These are phyloP conservation scores for Pestalotiopsis sp. DNA, from an alignment of 2,329 filamentous ascomycete genomes.

Conservation along the genomic window DNA sequence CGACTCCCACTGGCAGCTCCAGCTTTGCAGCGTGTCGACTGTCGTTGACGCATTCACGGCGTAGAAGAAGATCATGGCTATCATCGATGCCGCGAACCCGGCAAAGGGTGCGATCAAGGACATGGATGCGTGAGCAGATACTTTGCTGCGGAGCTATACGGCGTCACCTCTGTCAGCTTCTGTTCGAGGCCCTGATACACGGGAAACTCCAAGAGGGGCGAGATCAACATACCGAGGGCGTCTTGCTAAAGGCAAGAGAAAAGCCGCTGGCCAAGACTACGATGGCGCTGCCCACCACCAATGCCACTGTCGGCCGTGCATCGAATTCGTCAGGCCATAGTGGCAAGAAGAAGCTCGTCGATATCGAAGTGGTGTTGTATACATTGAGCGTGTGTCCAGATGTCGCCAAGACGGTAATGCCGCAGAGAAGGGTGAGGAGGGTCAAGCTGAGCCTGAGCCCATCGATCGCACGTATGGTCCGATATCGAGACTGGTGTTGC, in stretches of 20 bases:
- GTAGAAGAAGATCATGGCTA: slow-evolving; percentile 61
- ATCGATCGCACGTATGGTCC: slow-evolving; percentile 42
- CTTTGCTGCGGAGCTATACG: slow-evolving; percentile 39
- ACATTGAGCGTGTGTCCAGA: slow-evolving; percentile 55
- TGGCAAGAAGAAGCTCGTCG: slow-evolving; percentile 49
- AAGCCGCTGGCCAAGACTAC: slow-evolving; percentile 49
- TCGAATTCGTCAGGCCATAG: slow-evolving; percentile 62
- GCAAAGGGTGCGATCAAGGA: slow-evolving; percentile 42
- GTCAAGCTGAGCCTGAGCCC: slow-evolving; percentile 49
- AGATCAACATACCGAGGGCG: slow-evolving; percentile 46
- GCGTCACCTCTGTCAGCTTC: background rate
- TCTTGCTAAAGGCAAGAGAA: slow-evolving; percentile 51
- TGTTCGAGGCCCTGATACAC: background rate
- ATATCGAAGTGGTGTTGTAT: slow-evolving; percentile 55
- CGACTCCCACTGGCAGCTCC: slow-evolving; percentile 62
- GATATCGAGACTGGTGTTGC: slow-evolving; percentile 37
- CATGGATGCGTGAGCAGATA: slow-evolving; percentile 35
- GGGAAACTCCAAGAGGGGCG: too few species aligned
- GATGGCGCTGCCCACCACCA: slow-evolving; percentile 53
- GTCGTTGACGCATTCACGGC: slow-evolving; percentile 53
- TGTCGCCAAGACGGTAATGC: slow-evolving; percentile 55
- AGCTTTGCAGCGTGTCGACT: slow-evolving; percentile 59
- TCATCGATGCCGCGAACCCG: slow-evolving; percentile 47
- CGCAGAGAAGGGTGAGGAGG: slow-evolving; percentile 49
- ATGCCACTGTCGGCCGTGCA: slow-evolving; percentile 55